Evolutionary conservation across 768 basidiomycete species (phyloP), one percentile per base, ranked within the genome.

Genomic region (Boletellus emodensis): DNA sequence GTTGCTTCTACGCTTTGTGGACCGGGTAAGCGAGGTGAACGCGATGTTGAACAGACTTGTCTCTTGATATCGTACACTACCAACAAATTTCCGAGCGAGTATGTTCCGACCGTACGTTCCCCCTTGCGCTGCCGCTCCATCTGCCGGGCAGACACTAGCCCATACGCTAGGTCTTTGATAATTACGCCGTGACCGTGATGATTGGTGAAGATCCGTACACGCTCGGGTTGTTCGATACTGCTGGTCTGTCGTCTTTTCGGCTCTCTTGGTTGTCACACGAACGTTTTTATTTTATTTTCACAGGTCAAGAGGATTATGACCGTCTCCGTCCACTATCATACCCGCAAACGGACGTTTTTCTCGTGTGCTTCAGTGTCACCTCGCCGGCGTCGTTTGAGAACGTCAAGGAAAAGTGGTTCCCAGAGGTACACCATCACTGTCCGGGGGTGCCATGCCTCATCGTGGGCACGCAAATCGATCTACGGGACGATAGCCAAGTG

Each of bases 391-490:
- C 93, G 42, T 99, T 97, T 67, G 96, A 99, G 73, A 98, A 99
- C 87, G 95, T 99, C 64, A 98, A 96, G 82, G 96, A 99, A 75
- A 99, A 99, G 71, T 99, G 96, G 96, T 96, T 98, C 81, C 96
- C 96, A 6, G 96, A 99, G 76, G 95, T 99, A 47, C 94, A 94
- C 69, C 96, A 98, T 69, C 96, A 99, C 67, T 99, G 96, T 79
- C 96, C 96, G 14, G 95, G 96, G 44, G 95, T 97, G 51, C 94
- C 95, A 59, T 97, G 95, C 81, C 84, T 99, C 64, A 97, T 99
- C 65, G 95, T 99, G 50, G 96, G 96, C 58, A 99, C 96, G 42
- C 96, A 99, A 75, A 79, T 96, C 66, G 96, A 99, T 81, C 71
- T 99, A 72, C 81, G 95, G 68, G 94, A 97, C 63, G 96, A 99